Percentiles rank a stretch among this genome's conserved stretches.
Evolutionary conservation across 495 filamentous ascomycete genomes (phyloP).

Genomic region (Cercophora sp.): DNA sequence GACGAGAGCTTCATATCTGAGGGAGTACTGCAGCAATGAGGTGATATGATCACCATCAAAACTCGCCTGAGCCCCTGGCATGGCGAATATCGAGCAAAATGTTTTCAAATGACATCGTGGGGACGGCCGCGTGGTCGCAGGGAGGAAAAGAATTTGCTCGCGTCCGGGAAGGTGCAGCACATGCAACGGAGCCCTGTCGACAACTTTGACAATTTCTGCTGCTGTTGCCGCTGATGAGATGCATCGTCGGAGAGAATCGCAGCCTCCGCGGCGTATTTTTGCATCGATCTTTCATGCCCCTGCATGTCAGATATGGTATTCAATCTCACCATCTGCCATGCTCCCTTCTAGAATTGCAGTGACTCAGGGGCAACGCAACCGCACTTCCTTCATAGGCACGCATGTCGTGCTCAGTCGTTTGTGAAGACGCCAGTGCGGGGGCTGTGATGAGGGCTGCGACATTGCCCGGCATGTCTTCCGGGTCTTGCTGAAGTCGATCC

Average conservation of each 20-base stretch:
- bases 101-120: slow-evolving; percentile 8
- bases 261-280: too few relatives aligned
- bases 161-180: background rate
- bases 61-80: slow-evolving; percentile 1
- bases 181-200: background rate
- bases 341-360: slow-evolving; percentile 6
- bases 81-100: slow-evolving; percentile 1
- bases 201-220: background rate
- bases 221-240: too few relatives aligned
- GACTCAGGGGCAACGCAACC: slow-evolving; percentile 8
- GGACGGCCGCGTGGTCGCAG: slow-evolving; percentile 10
- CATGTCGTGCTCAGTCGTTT: too few relatives aligned
- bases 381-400: too few relatives aligned
- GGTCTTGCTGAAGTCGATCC: too few relatives aligned
- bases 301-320: background rate
- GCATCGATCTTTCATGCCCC: background rate
- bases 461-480: background rate
- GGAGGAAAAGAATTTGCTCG: slow-evolving; percentile 2
- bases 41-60: slow-evolving; percentile 7
- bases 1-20: background rate
- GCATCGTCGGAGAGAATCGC: too few relatives aligned
- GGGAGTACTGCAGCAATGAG: background rate
- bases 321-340: too few relatives aligned
- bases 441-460: background rate
- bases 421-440: too few relatives aligned